Percentiles rank a stretch among this genome's conserved stretches.
Conservation (phyloP, 2,329 filamentous ascomycete species). For the Penicillium sp. region DNA sequence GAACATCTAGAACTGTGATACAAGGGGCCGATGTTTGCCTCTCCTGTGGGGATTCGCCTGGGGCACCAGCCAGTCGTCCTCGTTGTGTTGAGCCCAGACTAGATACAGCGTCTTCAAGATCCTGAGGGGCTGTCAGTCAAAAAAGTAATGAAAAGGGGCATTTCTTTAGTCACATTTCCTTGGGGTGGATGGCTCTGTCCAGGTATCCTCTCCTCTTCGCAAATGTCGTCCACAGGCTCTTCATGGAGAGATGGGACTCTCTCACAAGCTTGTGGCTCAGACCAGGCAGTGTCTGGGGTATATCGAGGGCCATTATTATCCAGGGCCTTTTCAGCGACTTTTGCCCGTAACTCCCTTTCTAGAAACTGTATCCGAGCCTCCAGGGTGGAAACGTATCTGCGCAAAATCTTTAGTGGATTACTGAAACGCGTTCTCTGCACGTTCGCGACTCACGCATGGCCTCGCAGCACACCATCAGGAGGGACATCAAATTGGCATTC, state of each 20-base stretch:
- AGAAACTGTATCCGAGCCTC: conserved; percentile 15
- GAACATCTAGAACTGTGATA: conserved; percentile 5
- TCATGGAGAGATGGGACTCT: too few relatives aligned
- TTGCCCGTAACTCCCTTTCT: conserved; percentile 12
- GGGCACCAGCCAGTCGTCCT: not conserved
- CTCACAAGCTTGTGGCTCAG: not conserved
- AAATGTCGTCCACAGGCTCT: too few relatives aligned
- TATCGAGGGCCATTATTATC: not conserved
- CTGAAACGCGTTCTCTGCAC: not conserved
- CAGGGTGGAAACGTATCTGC: conserved; percentile 18
- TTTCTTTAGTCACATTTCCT: too few relatives aligned
- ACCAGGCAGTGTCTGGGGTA: not conserved
- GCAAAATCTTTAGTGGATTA: not conserved
- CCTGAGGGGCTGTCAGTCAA: too few relatives aligned
- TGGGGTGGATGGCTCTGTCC: too few relatives aligned
- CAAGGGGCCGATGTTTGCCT: conserved; percentile 2
- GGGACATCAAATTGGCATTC: conserved; percentile 19
- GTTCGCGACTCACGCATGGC: conserved; percentile 8
- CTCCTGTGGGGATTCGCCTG: not conserved
- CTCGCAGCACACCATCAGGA: conserved; percentile 15
- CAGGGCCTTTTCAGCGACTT: not conserved
- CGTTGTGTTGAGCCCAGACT: not conserved
- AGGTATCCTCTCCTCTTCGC: too few relatives aligned
- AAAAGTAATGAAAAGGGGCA: too few relatives aligned
- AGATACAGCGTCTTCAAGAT: too few relatives aligned